Percentiles rank a stretch among this genome's conserved stretches.
phyloP scores from a whole-genome alignment of 2,329 filamentous ascomycete species.

The Helotiales sp. region DNA sequence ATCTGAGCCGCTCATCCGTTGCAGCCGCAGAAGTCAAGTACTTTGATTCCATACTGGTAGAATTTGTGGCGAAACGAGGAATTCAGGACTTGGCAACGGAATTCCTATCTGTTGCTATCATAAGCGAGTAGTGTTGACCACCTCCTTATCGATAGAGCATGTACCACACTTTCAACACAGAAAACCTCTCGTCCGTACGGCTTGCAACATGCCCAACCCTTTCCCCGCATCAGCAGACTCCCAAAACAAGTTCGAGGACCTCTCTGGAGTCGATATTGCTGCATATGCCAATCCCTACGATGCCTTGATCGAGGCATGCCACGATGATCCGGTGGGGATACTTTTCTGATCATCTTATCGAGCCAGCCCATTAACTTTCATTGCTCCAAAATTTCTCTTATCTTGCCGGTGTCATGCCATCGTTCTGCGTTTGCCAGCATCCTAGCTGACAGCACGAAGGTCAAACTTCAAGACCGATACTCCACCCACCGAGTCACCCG shows the following conservation, averaged over 20 bases:
- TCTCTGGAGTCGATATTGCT: constrained; percentile 34
- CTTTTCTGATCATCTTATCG: background rate
- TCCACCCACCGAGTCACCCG: constrained; percentile 70
- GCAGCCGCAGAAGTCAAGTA: no score
- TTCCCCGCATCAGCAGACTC: constrained; percentile 24
- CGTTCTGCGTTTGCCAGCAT: background rate
- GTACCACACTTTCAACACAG: no score
- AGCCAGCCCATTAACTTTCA: background rate
- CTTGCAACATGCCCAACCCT: constrained; percentile 8
- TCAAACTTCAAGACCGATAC: constrained; percentile 50
- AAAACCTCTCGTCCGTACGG: no score
- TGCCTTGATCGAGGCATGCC: constrained; percentile 35
- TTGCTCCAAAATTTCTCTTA: background rate
- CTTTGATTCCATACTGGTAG: no score
- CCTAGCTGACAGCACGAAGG: constrained; percentile 16
- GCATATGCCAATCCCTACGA: constrained; percentile 35
- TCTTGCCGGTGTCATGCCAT: background rate
- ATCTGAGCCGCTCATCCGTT: no score
- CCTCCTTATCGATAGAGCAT: no score
- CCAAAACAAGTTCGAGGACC: constrained; percentile 35
- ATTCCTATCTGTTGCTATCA: no score
- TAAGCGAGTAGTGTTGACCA: no score
- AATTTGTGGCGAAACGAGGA: no score
- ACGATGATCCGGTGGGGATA: constrained; percentile 33
- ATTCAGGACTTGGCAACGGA: no score